These are phyloP conservation scores for Cantharellus anzutake DNA, from an alignment of 768 basidiomycete genomes.

Conservation along the genomic window DNA sequence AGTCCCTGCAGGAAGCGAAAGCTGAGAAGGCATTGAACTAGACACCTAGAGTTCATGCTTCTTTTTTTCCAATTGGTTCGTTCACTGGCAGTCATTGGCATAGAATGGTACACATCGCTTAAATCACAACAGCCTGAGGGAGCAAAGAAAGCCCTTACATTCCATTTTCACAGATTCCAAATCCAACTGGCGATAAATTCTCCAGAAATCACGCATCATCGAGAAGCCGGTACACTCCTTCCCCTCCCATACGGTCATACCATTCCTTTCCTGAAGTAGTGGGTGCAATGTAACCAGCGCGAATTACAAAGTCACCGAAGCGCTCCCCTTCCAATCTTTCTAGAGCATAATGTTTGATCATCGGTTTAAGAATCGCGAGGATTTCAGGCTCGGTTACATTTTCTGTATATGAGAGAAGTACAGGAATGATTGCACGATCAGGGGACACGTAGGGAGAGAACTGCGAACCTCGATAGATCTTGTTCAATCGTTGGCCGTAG, in stretches of 20 bases:
- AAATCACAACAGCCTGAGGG: no score
- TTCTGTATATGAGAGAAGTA: constrained; percentile 25
- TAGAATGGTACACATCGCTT: no score
- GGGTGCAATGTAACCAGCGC: constrained; percentile 75
- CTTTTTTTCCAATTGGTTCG: no score
- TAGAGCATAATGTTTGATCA: constrained; percentile 87
- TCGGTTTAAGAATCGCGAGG: constrained; percentile 66
- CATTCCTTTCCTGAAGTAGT: constrained; percentile 70
- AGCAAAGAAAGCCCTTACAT: no score
- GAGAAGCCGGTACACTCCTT: constrained; percentile 29
- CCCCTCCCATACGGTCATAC: constrained; percentile 73
- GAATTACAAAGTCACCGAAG: constrained; percentile 91
- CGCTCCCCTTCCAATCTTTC: constrained; percentile 75
- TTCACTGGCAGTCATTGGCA: no score
- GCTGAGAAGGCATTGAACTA: neutral
- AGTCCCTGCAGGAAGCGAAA: constrained; percentile 11
- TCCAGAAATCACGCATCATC: neutral
- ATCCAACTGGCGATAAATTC: no score
- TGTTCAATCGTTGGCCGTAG: constrained; percentile 85
- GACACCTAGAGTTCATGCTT: neutral
- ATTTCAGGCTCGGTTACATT: constrained; percentile 84
- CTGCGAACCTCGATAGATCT: constrained; percentile 65
- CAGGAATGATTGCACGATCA: neutral
- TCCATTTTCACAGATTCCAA: no score
- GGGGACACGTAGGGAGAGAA: neutral